Percentiles rank a stretch among this genome's conserved stretches.
phyloP scores from a whole-genome alignment of 306 rosid genomes.

The Vigna hirtella region DNA sequence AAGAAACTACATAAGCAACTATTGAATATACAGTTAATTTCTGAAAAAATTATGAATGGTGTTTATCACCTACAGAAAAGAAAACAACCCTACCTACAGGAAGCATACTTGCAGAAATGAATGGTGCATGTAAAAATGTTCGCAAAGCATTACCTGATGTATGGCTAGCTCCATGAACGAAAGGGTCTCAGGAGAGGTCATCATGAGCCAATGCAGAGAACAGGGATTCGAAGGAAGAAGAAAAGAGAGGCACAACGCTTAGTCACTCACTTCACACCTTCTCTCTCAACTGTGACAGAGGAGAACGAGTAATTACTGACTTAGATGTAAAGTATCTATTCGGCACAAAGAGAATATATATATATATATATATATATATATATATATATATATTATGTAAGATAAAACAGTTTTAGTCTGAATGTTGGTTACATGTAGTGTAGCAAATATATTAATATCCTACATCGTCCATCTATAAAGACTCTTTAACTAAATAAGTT shows the following conservation, averaged over 20 bases:
- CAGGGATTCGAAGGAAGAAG: background rate
- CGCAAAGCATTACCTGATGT: slow-evolving; percentile 58
- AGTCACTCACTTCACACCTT: background rate
- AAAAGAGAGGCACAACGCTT: background rate
- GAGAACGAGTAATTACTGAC: background rate
- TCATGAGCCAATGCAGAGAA: background rate
- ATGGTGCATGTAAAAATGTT: background rate
- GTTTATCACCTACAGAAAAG: background rate
- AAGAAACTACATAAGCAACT: slow-evolving; percentile 2
- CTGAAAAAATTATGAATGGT: background rate
- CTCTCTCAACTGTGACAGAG: background rate
- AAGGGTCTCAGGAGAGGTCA: slow-evolving; percentile 33
- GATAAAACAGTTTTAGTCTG: too few species aligned
- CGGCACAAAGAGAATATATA: too few species aligned
- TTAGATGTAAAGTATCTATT: too few species aligned
- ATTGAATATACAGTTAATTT: background rate
- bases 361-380: too few species aligned
- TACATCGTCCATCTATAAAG: too few species aligned
- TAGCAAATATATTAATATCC: too few species aligned
- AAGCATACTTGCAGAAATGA: background rate
- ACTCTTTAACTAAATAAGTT: too few species aligned
- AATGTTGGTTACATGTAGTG: too few species aligned
- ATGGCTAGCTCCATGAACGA: slow-evolving; percentile 79
- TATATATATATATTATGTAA: too few species aligned
- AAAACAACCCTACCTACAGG: background rate